Evolutionary conservation across 139 green algal genomes (phyloP).

Genomic region (Deuterostichococcus epilithicus): DNA sequence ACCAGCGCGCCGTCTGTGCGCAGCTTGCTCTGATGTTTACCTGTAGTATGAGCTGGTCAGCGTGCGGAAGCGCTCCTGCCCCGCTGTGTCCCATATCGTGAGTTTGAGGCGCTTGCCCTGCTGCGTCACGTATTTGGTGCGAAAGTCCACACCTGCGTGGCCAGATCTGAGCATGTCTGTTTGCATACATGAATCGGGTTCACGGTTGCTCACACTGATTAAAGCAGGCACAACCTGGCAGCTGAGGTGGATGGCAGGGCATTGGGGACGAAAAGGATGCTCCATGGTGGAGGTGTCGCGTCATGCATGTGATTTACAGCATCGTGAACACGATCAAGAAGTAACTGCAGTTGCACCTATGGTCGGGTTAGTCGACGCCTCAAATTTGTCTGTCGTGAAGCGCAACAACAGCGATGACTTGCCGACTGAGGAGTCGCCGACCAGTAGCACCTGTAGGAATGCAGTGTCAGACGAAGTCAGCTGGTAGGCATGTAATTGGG

Average conservation of each 20-base stretch:
- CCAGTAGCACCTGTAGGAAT: conserved; percentile 73
- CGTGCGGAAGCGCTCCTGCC: conserved; percentile 92
- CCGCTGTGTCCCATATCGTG: conserved; percentile 90
- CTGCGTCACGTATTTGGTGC: conserved; percentile 84
- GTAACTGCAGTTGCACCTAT: conserved; percentile 59
- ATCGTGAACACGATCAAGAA: neutral
- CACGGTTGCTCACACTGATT: neutral
- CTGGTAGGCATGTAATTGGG: too few relatives aligned
- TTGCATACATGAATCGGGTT: neutral
- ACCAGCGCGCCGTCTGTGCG: too few relatives aligned
- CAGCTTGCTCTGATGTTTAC: too few relatives aligned
- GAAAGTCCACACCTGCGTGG: conserved; percentile 90
- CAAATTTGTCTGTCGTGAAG: conserved; percentile 82
- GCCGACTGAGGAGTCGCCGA: conserved; percentile 87
- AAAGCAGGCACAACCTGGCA: neutral
- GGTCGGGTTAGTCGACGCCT: conserved; percentile 71
- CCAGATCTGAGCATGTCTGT: neutral
- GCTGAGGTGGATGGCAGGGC: neutral
- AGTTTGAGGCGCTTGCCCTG: conserved; percentile 82
- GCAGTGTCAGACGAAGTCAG: neutral
- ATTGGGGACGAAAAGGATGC: neutral
- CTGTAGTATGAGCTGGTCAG: conserved; percentile 94
- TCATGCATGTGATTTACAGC: neutral
- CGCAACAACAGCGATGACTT: conserved; percentile 86
- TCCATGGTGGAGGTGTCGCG: neutral